Base-by-base conservation (phyloP, 2,329 filamentous ascomycete genomes). In the Penicillium janthinellum region DNA sequence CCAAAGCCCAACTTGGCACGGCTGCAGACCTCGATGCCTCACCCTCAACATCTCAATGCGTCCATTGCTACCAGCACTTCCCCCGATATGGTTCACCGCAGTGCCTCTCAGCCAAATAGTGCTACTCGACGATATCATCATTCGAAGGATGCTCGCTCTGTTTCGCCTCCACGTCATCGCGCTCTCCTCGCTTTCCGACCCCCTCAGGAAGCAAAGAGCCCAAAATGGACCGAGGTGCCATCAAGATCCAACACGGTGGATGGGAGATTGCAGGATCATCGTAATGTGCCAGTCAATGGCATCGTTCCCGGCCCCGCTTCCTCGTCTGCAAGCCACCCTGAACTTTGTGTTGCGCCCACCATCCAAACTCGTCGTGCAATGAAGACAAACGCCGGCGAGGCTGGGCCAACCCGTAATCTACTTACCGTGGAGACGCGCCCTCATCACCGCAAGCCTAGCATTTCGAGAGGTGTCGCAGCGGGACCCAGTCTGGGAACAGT, bases 1-100 rank as follows among this genome's bases (percentile, higher is more conserved):
- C 79, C 80, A 15, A 78, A 80, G 63, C 79, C 85, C 48, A 70
- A 79, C 58, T 69, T 78, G 25, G 71, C 78, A 20, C 77, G 79
- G 34, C 67, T 83, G 51, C 78, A 77, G 49, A 82, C 81, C 8
- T 80, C 81, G 31, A 75, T 78, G 14, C 67, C 70, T 31, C n/a
- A 61, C 67, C 20, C 65, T 67, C 52, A 71, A 70, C 45, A 34
- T 6, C 14, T 31, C 6, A 37, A 64, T 62, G 15, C 62, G 60
- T 11, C 60, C 28, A 68, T 68, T 56, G 67, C 71, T 25, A 71
- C 71, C 34, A 68, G 67, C 39, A 61, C 67, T 20, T 71, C 71
- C 14, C 72, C 74, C 1, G 61, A 64, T 8, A 63, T 71, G 47
- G 66, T 71, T 11, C 65, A 70, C 41, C 66, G 71, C 53, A 72